A percentile compares a stretch with the other conserved stretches of the same genome.
Conservation (phyloP, 768 basidiomycete species). For the Leccinum obscurum region DNA sequence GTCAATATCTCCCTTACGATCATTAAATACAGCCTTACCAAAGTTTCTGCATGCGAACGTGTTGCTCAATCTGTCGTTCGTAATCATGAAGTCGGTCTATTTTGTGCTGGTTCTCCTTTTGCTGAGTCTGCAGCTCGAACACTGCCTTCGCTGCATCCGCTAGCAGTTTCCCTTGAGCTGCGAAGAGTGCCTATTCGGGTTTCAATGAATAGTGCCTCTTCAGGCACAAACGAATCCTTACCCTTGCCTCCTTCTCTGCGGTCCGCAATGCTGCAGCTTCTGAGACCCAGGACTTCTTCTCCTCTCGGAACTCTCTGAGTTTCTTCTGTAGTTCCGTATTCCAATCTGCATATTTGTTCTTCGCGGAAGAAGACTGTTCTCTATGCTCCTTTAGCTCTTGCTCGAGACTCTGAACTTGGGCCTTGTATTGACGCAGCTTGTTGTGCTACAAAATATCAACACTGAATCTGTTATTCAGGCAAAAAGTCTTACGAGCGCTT, state of each 20-base stretch:
- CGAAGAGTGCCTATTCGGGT: slow-evolving; percentile 54
- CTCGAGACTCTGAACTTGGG: slow-evolving; percentile 65
- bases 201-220: not conserved
- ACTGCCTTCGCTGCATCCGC: slow-evolving; percentile 69
- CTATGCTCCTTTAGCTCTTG: slow-evolving; percentile 72
- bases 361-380: slow-evolving; percentile 67
- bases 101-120: slow-evolving; percentile 79
- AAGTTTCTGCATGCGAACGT: slow-evolving; percentile 69
- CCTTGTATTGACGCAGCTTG: slow-evolving; percentile 74
- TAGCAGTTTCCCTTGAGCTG: slow-evolving; percentile 66
- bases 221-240: slow-evolving; percentile 24
- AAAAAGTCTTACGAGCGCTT: slow-evolving; percentile 62
- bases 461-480: not conserved
- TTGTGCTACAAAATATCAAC: slow-evolving; percentile 57
- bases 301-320: slow-evolving; percentile 70
- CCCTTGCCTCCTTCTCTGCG: slow-evolving; percentile 70
- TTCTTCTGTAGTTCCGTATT: slow-evolving; percentile 79
- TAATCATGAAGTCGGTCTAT: slow-evolving; percentile 81
- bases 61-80: slow-evolving; percentile 83
- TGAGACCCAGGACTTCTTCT: slow-evolving; percentile 73
- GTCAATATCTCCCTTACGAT: slow-evolving; percentile 11
- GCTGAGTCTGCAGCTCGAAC: slow-evolving; percentile 70
- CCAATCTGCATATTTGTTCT: slow-evolving; percentile 83
- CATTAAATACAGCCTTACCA: slow-evolving; percentile 55
- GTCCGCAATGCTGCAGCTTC: slow-evolving; percentile 70